A percentile compares a stretch with the other conserved stretches of the same genome.
phyloP scores from a whole-genome alignment of 345 rosid species.

The Lumnitzera racemosa region DNA sequence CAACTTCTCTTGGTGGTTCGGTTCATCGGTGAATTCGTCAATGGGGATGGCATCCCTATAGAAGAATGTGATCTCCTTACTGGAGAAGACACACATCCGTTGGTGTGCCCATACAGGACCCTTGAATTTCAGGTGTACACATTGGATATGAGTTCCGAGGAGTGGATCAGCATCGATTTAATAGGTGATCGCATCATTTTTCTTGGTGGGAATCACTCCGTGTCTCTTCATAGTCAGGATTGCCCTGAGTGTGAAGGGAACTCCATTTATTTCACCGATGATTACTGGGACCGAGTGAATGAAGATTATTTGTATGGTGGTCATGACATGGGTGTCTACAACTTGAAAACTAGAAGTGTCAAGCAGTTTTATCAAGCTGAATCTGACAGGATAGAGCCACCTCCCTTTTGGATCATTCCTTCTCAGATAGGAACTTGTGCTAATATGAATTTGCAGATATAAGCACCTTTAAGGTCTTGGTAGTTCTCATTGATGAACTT shows the following conservation, averaged over 20 bases:
- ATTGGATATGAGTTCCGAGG: constrained; percentile 1
- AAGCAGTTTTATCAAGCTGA: not conserved
- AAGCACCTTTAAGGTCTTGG: no score
- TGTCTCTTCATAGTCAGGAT: not conserved
- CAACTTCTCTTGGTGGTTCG: constrained; percentile 14
- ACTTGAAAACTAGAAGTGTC: constrained; percentile 3
- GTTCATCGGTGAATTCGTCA: constrained; percentile 10
- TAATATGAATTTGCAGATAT: no score
- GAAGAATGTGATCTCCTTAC: constrained; percentile 10
- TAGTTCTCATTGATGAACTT: no score
- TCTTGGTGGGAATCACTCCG: constrained; percentile 7
- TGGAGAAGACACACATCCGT: constrained; percentile 10
- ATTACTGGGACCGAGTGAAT: constrained; percentile 2
- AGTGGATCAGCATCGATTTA: constrained; percentile 3
- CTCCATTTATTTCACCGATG: constrained; percentile 8
- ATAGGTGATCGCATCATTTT: constrained; percentile 6
- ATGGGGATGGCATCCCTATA: constrained; percentile 1
- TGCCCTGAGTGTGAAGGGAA: not conserved
- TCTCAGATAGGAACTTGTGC: no score
- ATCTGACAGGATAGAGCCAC: constrained; percentile 3
- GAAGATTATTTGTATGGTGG: constrained; percentile 5
- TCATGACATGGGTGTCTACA: constrained; percentile 11
- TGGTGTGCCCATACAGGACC: constrained; percentile 14
- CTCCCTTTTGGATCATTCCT: constrained; percentile 15
- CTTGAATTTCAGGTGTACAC: constrained; percentile 7